Evolutionary conservation across 2,329 filamentous ascomycete species (phyloP).

Genomic region (Fusarium phyllophilum): DNA sequence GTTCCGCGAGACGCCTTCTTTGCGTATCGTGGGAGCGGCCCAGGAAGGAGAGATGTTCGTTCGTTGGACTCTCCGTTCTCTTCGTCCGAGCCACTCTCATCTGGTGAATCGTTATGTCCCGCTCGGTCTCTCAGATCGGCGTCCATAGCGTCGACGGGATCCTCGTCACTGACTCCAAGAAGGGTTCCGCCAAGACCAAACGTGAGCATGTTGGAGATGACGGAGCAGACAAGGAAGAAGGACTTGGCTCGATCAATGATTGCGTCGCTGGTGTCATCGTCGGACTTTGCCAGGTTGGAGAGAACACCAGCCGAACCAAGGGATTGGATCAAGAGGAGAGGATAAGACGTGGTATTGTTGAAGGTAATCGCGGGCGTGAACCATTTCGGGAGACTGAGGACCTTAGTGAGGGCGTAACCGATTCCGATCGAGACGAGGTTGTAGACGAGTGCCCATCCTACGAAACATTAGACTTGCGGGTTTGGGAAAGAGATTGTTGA

Average conservation of each 20-base stretch:
- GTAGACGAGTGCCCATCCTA: constrained; percentile 28
- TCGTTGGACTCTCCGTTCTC: constrained; percentile 5
- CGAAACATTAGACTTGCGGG: not conserved
- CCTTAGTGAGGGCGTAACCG: constrained; percentile 21
- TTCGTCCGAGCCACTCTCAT: not conserved
- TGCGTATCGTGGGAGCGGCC: constrained; percentile 18
- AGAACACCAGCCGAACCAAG: constrained; percentile 30
- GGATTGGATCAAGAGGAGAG: constrained; percentile 26
- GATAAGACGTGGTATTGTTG: constrained; percentile 30
- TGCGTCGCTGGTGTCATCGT: constrained; percentile 14
- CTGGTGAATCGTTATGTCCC: not conserved
- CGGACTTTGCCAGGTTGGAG: constrained; percentile 17
- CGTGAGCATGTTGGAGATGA: constrained; percentile 31
- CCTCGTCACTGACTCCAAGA: constrained; percentile 22
- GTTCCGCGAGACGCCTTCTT: constrained; percentile 10
- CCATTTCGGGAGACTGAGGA: constrained; percentile 24
- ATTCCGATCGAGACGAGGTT: constrained; percentile 19
- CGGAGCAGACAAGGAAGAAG: constrained; percentile 31
- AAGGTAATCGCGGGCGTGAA: constrained; percentile 30
- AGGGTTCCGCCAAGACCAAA: constrained; percentile 26
- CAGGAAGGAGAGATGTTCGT: constrained; percentile 21
- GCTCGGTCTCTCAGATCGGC: constrained; percentile 15
- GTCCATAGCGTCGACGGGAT: constrained; percentile 27
- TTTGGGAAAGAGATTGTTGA: not conserved
- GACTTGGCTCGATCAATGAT: constrained; percentile 28